Percentiles rank a stretch among this genome's conserved stretches.
These are phyloP conservation scores for Penicillium silybi DNA, from an alignment of 495 filamentous ascomycete genomes.

Conservation along the genomic window DNA sequence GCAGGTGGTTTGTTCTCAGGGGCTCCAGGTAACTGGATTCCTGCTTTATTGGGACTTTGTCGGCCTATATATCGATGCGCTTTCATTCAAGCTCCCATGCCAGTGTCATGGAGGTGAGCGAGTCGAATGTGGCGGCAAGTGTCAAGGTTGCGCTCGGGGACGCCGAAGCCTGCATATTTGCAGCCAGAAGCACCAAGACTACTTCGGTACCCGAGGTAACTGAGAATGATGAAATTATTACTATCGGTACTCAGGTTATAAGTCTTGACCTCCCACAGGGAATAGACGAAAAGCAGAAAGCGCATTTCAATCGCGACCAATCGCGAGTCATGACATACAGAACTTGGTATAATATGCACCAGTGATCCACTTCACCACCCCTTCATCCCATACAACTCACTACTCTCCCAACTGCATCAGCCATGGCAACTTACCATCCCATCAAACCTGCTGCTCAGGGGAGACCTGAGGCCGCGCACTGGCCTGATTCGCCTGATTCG, in stretches of 20 bases:
- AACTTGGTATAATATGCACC: not conserved
- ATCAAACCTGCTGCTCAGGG: slow-evolving; percentile 14
- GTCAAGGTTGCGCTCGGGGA: not conserved
- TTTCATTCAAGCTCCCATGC: too few relatives aligned
- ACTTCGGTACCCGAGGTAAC: too few relatives aligned
- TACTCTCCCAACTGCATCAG: not conserved
- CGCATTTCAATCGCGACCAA: not conserved
- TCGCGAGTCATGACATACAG: not conserved
- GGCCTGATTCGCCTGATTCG: not conserved
- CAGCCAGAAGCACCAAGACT: not conserved
- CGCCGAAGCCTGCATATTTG: too few relatives aligned
- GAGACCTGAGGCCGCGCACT: not conserved
- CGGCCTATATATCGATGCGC: too few relatives aligned
- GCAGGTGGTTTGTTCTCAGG: too few relatives aligned
- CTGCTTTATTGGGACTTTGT: too few relatives aligned
- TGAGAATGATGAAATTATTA: not conserved
- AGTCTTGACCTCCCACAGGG: too few relatives aligned
- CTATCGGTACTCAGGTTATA: too few relatives aligned
- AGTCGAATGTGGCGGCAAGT: not conserved
- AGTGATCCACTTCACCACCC: not conserved
- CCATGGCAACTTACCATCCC: not conserved
- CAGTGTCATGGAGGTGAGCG: not conserved
- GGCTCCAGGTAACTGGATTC: too few relatives aligned
- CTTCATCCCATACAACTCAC: not conserved
- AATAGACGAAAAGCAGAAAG: not conserved